Evolutionary conservation across 352 stramenopile genomes (phyloP).

Genomic region (Phytophthora hibernalis): DNA sequence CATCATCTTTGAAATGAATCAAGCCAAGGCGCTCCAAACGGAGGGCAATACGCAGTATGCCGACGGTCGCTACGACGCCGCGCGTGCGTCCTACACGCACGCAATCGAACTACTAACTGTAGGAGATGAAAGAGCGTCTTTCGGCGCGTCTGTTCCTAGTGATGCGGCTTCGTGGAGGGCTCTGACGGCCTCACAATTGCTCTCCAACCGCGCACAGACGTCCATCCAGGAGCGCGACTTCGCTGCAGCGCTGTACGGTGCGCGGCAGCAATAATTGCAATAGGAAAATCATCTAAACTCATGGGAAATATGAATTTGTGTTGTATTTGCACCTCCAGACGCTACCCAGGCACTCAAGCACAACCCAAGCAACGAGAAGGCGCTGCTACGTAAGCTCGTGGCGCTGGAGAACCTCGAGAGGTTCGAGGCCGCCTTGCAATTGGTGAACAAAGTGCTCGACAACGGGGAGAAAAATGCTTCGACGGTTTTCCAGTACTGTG

Average conservation of each 20-base stretch:
- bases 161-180: constrained; percentile 21
- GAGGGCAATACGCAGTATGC: constrained; percentile 63
- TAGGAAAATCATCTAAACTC: background rate
- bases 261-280: background rate
- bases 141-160: background rate
- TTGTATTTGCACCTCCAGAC: constrained; percentile 38
- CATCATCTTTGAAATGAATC: constrained; percentile 24
- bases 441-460: constrained; percentile 59
- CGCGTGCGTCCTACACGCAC: constrained; percentile 54
- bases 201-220: constrained; percentile 74
- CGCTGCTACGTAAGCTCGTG: constrained; percentile 61
- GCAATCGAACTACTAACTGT: constrained; percentile 44
- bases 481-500: constrained; percentile 63
- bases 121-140: constrained; percentile 8
- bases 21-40: constrained; percentile 47
- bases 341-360: constrained; percentile 58
- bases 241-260: constrained; percentile 62
- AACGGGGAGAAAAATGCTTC: constrained; percentile 27
- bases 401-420: constrained; percentile 82
- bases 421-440: constrained; percentile 65
- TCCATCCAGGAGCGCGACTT: constrained; percentile 81
- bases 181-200: constrained; percentile 48
- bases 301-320: constrained; percentile 3
- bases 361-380: constrained; percentile 73
- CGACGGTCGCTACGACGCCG: constrained; percentile 65